These are phyloP conservation scores for Coniochaeta ligniaria DNA, from an alignment of 2,329 filamentous ascomycete species.

Conservation along the genomic window DNA sequence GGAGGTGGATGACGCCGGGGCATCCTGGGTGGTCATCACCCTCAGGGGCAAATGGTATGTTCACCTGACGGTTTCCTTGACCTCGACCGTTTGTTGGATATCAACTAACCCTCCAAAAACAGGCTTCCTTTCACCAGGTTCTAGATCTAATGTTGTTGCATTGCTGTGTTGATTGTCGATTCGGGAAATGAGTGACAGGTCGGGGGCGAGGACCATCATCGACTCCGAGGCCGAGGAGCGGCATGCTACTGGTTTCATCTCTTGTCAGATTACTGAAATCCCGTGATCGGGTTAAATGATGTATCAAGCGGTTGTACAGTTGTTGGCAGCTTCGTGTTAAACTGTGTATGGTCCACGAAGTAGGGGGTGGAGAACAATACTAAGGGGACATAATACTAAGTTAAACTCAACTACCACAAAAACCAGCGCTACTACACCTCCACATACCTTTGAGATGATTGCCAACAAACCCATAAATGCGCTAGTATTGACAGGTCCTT, in stretches of 20 bases:
- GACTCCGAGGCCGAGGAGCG: neutral
- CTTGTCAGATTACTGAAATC: neutral
- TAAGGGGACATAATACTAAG: slow-evolving; percentile 11
- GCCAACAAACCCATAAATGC: neutral
- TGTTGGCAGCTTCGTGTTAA: neutral
- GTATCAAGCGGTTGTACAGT: neutral
- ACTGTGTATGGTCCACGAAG: neutral
- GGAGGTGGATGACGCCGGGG: slow-evolving; percentile 78
- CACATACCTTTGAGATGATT: neutral
- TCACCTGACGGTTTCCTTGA: neutral
- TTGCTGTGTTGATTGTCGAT: neutral
- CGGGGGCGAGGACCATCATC: neutral
- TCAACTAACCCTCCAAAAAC: neutral
- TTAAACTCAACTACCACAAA: neutral
- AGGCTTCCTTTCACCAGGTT: slow-evolving; percentile 30
- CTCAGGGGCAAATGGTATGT: slow-evolving; percentile 68
- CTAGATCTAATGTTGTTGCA: slow-evolving; percentile 8
- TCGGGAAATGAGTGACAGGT: neutral
- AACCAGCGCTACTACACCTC: neutral
- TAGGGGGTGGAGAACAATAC: slow-evolving; percentile 8
- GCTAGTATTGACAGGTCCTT: neutral
- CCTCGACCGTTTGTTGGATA: neutral
- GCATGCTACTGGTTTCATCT: neutral
- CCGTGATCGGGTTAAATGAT: neutral
- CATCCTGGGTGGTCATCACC: slow-evolving; percentile 79